Conservation (phyloP, 192 early-diverging fungal genomes). For the Spizellomyces sp. region DNA sequence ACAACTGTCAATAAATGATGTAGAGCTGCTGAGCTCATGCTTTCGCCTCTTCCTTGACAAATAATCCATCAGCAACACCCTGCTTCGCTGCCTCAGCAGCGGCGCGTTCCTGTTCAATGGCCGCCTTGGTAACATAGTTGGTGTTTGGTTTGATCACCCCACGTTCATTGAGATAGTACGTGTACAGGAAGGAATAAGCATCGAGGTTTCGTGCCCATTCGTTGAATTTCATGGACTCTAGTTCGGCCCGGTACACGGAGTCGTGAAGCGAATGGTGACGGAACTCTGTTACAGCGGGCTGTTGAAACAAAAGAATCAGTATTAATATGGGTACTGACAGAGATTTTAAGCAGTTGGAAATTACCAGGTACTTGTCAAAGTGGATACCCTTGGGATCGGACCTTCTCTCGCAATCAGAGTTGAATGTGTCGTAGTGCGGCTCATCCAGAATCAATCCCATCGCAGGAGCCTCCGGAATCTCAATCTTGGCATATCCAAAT, state of each 20-base stretch:
- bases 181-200: slow-evolving; percentile 50
- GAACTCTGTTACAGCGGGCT: slow-evolving; percentile 22
- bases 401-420: slow-evolving; percentile 30
- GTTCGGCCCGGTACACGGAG: slow-evolving; percentile 31
- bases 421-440: slow-evolving; percentile 35
- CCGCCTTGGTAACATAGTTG: slow-evolving; percentile 8
- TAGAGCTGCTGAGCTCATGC: neutral
- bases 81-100: slow-evolving; percentile 5
- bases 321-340: neutral
- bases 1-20: slow-evolving; percentile 2
- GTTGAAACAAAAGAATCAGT: neutral
- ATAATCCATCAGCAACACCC: slow-evolving; percentile 20
- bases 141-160: slow-evolving; percentile 41
- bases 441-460: slow-evolving; percentile 82
- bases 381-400: slow-evolving; percentile 9
- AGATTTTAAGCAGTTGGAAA: neutral
- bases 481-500: slow-evolving; percentile 73
- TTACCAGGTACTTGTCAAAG: slow-evolving; percentile 21
- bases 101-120: slow-evolving; percentile 9
- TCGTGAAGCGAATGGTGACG: slow-evolving; percentile 31
- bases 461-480: slow-evolving; percentile 96
- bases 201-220: slow-evolving; percentile 47
- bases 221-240: slow-evolving; percentile 33
- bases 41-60: slow-evolving; percentile 18
- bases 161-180: slow-evolving; percentile 48